phyloP scores from a whole-genome alignment of 495 filamentous ascomycete species.

The Lasiosphaeria hispida region DNA sequence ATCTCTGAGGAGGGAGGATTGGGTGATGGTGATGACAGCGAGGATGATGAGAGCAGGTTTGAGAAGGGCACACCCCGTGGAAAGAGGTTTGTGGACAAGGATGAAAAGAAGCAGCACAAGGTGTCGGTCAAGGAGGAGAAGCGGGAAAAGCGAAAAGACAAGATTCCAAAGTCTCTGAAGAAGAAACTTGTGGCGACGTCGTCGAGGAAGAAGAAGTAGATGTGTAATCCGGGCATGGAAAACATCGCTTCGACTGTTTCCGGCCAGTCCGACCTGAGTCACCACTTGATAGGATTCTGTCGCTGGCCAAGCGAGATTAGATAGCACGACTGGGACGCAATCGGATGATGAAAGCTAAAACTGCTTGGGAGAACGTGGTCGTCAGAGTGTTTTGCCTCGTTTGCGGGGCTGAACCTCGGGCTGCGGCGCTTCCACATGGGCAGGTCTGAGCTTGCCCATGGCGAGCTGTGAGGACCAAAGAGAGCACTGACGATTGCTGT shows the following conservation, averaged over 20 bases:
- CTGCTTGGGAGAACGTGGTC: not conserved
- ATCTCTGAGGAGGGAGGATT: conserved; percentile 39
- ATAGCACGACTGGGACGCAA: conserved; percentile 7
- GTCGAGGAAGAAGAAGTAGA: conserved; percentile 40
- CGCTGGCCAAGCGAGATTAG: not conserved
- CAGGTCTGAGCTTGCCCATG: conserved; percentile 30
- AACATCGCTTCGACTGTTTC: not conserved
- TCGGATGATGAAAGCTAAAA: conserved; percentile 15
- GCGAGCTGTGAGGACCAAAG: conserved; percentile 47
- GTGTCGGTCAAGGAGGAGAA: conserved; percentile 90
- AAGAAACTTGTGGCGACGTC: conserved; percentile 62
- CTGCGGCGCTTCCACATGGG: conserved; percentile 7
- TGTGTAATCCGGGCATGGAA: not conserved
- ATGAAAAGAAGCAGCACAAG: conserved; percentile 85
- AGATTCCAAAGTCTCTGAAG: conserved; percentile 94
- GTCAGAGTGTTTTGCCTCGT: conserved; percentile 25
- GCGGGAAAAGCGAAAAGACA: conserved; percentile 82
- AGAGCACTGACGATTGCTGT: conserved; percentile 49
- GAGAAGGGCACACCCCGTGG: conserved; percentile 72
- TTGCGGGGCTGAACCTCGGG: conserved; percentile 33
- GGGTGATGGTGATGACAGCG: conserved; percentile 48
- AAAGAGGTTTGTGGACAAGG: conserved; percentile 89
- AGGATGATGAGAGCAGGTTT: conserved; percentile 51
- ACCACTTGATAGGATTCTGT: too few relatives aligned
- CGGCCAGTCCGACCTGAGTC: too few relatives aligned